Evolutionary conservation across 2,329 filamentous ascomycete genomes (phyloP).

Genomic region (Aspergillus viridinutans): DNA sequence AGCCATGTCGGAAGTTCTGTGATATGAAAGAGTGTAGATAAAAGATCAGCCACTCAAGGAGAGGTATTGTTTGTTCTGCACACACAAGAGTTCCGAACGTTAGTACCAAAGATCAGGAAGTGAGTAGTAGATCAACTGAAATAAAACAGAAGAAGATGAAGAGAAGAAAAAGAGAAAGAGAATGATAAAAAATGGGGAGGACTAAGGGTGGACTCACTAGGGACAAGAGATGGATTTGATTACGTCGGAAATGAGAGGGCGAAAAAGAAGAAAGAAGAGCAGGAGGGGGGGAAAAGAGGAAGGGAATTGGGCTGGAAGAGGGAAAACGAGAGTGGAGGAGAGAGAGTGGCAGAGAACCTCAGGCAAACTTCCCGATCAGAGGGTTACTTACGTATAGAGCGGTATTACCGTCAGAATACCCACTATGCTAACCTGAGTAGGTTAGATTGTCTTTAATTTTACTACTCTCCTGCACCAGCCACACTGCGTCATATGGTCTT

Average conservation of each 20-base stretch:
- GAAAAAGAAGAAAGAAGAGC: slow-evolving; percentile 25
- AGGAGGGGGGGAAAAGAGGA: slow-evolving; percentile 18
- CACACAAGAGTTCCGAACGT: slow-evolving; percentile 9
- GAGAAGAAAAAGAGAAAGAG: slow-evolving; percentile 9
- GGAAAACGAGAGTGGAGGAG: slow-evolving; percentile 7
- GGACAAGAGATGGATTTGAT: slow-evolving; percentile 7
- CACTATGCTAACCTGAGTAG: too few relatives aligned
- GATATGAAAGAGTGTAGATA: slow-evolving; percentile 6
- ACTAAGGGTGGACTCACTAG: slow-evolving; percentile 9
- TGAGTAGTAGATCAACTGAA: neutral
- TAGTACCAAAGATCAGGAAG: neutral
- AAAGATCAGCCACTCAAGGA: slow-evolving; percentile 4
- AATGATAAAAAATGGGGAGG: slow-evolving; percentile 7
- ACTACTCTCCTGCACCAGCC: neutral
- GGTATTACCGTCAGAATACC: neutral
- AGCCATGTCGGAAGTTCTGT: slow-evolving; percentile 39
- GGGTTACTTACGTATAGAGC: neutral
- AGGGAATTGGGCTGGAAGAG: slow-evolving; percentile 13
- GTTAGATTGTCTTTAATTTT: neutral
- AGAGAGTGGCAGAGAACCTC: slow-evolving; percentile 2
- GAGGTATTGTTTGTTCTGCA: slow-evolving; percentile 17
- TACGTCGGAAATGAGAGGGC: slow-evolving; percentile 32
- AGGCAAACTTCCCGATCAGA: neutral
- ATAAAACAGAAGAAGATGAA: neutral
- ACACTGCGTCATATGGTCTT: neutral